These are phyloP conservation scores for Tulasnella sp. DNA, from an alignment of 768 basidiomycete species.

Conservation along the genomic window DNA sequence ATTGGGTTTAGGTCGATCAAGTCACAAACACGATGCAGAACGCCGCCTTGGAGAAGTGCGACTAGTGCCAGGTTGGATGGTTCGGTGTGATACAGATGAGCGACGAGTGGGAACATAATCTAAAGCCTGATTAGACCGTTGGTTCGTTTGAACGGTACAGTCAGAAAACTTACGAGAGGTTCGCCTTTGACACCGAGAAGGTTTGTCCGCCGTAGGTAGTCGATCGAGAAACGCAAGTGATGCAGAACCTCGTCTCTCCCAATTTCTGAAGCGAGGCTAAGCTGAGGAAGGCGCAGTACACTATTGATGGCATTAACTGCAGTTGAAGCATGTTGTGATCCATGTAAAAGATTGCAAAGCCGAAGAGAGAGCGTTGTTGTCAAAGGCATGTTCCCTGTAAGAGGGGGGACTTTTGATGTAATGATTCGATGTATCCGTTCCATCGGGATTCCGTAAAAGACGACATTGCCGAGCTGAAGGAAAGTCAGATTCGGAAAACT, in stretches of 20 bases:
- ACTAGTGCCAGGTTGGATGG: conserved; percentile 64
- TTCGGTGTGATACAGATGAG: conserved; percentile 44
- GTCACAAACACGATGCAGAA: conserved; percentile 50
- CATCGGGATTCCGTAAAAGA: conserved; percentile 62
- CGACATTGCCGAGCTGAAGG: conserved; percentile 49
- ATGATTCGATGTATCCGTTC: conserved; percentile 57
- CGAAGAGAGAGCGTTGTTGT: conserved; percentile 58
- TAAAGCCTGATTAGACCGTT: neutral
- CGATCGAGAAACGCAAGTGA: conserved; percentile 61
- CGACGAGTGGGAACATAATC: conserved; percentile 13
- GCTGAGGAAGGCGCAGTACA: conserved; percentile 49
- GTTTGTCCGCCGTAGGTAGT: conserved; percentile 53
- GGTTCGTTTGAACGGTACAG: conserved; percentile 40
- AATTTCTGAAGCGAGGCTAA: conserved; percentile 49
- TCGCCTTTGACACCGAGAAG: conserved; percentile 48
- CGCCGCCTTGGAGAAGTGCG: conserved; percentile 47
- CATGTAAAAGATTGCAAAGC: conserved; percentile 56
- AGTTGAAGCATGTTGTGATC: conserved; percentile 44
- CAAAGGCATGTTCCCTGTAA: conserved; percentile 57
- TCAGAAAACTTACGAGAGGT: conserved; percentile 48
- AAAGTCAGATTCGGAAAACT: neutral
- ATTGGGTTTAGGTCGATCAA: conserved; percentile 31
- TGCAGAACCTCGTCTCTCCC: conserved; percentile 53
- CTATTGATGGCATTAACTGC: conserved; percentile 46
- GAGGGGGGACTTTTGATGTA: conserved; percentile 53